Evolutionary conservation across 2,329 filamentous ascomycete genomes (phyloP).

Genomic region (Colletotrichum sansevieriae): DNA sequence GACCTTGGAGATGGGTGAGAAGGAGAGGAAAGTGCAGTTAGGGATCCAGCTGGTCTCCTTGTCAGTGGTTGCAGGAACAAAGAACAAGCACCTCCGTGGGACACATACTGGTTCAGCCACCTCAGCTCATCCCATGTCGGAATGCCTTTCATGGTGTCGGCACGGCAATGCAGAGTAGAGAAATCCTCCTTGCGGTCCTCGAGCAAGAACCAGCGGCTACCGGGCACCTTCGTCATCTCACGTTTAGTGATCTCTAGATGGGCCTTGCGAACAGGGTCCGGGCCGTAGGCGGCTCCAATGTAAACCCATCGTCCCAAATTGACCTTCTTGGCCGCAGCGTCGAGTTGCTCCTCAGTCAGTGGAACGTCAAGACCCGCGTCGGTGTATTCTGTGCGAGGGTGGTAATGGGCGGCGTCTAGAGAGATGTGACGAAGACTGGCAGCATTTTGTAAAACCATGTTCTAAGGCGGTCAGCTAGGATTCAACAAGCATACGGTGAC

Average conservation of each 20-base stretch:
- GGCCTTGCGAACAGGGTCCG: constrained; percentile 45
- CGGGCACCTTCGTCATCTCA: constrained; percentile 33
- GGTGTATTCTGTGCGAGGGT: constrained; percentile 47
- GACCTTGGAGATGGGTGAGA: constrained; percentile 60
- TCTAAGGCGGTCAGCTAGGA: not conserved
- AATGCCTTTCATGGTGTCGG: constrained; percentile 46
- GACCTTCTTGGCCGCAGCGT: constrained; percentile 55
- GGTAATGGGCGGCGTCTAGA: constrained; percentile 56
- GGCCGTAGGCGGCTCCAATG: constrained; percentile 57
- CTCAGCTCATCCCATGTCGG: constrained; percentile 54
- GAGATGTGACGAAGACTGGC: constrained; percentile 59
- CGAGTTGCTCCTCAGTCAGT: constrained; percentile 54
- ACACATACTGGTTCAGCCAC: constrained; percentile 49
- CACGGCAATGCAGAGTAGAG: constrained; percentile 48
- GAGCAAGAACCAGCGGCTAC: constrained; percentile 33
- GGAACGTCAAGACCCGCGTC: constrained; percentile 42
- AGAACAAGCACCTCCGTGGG: too few species aligned
- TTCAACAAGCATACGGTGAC: fast-evolving
- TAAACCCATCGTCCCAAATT: constrained; percentile 60
- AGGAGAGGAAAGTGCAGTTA: constrained; percentile 58
- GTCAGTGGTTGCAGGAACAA: not conserved
- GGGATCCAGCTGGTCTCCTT: constrained; percentile 51
- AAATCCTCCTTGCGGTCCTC: constrained; percentile 43
- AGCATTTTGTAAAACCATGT: constrained; percentile 58
- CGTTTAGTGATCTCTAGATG: constrained; percentile 30